These are phyloP conservation scores for Salinomyces thailandicus DNA, from an alignment of 2,329 filamentous ascomycete genomes.

Conservation along the genomic window DNA sequence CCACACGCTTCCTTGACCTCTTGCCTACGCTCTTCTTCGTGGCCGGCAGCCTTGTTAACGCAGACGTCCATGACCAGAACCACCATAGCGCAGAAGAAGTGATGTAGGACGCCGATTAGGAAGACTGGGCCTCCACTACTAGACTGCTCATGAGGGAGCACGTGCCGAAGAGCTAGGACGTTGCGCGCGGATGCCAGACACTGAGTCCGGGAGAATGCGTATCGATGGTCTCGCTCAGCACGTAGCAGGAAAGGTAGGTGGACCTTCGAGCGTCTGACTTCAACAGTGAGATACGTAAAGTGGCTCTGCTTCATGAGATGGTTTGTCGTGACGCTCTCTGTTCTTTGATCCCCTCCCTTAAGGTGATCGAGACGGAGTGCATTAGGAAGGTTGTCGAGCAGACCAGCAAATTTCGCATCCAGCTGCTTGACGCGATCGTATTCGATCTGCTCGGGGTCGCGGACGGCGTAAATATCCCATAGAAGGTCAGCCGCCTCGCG, in stretches of 20 bases:
- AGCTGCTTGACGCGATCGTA: slow-evolving; percentile 12
- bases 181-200: slow-evolving; percentile 17
- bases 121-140: not conserved
- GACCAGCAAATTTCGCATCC: slow-evolving; percentile 12
- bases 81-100: slow-evolving; percentile 17
- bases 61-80: slow-evolving; percentile 22
- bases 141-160: slow-evolving; percentile 3
- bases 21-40: slow-evolving; percentile 3
- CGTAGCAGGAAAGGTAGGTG: slow-evolving; percentile 22
- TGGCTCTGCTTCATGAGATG: slow-evolving; percentile 6
- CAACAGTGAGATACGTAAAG: slow-evolving; percentile 14
- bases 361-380: slow-evolving; percentile 7
- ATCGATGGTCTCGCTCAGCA: slow-evolving; percentile 9
- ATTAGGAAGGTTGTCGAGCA: slow-evolving; percentile 6
- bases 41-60: slow-evolving; percentile 13
- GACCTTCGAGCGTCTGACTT: slow-evolving; percentile 18
- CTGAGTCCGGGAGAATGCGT: slow-evolving; percentile 11
- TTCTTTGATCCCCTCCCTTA: slow-evolving; percentile 3
- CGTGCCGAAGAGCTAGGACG: slow-evolving; percentile 7
- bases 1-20: slow-evolving; percentile 16
- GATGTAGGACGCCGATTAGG: slow-evolving; percentile 12
- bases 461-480: slow-evolving; percentile 16
- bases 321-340: not conserved
- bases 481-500: slow-evolving; percentile 31
- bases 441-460: slow-evolving; percentile 8